Evolutionary conservation across 768 basidiomycete genomes (phyloP).

Genomic region (Lactarius vividus): DNA sequence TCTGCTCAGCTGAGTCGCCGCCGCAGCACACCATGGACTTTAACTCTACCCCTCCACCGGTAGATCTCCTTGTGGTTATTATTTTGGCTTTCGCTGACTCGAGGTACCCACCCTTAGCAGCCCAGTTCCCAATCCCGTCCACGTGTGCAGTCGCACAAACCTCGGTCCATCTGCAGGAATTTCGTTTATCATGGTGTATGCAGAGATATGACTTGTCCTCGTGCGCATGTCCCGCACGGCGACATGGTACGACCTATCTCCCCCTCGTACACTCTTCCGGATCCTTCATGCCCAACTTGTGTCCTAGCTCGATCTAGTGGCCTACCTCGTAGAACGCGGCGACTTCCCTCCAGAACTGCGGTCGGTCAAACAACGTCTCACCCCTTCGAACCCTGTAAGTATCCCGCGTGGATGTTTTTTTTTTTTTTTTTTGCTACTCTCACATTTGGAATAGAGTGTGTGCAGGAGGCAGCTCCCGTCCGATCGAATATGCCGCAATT

Average conservation of each 20-base stretch:
- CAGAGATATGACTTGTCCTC: not conserved
- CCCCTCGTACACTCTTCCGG: not conserved
- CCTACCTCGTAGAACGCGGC: not conserved
- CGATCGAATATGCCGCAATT: slow-evolving; percentile 9
- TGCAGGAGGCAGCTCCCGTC: not conserved
- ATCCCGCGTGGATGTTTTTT: not conserved
- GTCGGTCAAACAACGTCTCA: not conserved
- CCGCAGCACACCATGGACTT: not conserved
- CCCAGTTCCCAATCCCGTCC: not conserved
- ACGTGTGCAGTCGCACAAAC: not conserved
- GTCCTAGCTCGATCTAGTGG: slow-evolving; percentile 6
- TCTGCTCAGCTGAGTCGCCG: no score
- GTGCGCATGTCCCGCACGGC: slow-evolving; percentile 7
- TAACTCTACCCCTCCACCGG: not conserved
- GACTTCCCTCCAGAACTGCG: slow-evolving; percentile 9
- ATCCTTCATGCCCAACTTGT: not conserved
- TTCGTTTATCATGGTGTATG: slow-evolving; percentile 13
- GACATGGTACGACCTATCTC: slow-evolving; percentile 2
- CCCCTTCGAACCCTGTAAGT: not conserved
- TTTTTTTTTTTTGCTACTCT: no score
- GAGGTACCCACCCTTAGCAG: not conserved
- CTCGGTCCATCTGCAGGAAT: slow-evolving; percentile 14
- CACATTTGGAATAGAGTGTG: not conserved
- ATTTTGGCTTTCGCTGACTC: not conserved
- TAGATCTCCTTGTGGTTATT: not conserved